These are phyloP conservation scores for Podaxis carcinomalis DNA, from an alignment of 768 basidiomycete species.

Conservation along the genomic window DNA sequence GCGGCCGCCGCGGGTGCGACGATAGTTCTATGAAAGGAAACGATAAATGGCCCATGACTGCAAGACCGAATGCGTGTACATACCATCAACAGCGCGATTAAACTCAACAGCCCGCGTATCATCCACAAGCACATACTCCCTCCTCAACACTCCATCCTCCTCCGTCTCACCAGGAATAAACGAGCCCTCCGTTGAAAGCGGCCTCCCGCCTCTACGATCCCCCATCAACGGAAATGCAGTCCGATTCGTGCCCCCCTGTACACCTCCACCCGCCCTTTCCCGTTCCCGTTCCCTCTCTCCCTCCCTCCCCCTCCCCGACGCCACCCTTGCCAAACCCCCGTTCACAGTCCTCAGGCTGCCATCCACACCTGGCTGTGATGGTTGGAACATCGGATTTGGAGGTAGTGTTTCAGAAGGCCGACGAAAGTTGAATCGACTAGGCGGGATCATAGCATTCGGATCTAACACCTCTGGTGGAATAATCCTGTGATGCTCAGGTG, in stretches of 20 bases:
- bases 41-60: constrained; percentile 4
- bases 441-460: constrained; percentile 76
- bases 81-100: constrained; percentile 88
- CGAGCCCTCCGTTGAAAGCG: constrained; percentile 56
- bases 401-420: constrained; percentile 22
- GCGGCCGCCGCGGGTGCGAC: constrained; percentile 50
- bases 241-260: background rate
- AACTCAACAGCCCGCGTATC: constrained; percentile 90
- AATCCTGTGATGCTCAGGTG: constrained; percentile 69
- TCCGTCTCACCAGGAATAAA: constrained; percentile 80
- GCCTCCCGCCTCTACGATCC: constrained; percentile 19
- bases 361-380: constrained; percentile 15
- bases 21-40: constrained; percentile 51
- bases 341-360: constrained; percentile 19
- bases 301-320: background rate
- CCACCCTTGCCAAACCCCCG: constrained; percentile 17
- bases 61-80: constrained; percentile 16
- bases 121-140: constrained; percentile 93
- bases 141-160: constrained; percentile 72
- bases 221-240: constrained; percentile 12
- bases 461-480: constrained; percentile 81
- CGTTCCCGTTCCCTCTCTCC: background rate
- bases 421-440: constrained; percentile 75
- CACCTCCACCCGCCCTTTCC: background rate
- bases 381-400: background rate